These are phyloP conservation scores for Quillaja saponaria DNA, from an alignment of 306 rosid species.

Conservation along the genomic window DNA sequence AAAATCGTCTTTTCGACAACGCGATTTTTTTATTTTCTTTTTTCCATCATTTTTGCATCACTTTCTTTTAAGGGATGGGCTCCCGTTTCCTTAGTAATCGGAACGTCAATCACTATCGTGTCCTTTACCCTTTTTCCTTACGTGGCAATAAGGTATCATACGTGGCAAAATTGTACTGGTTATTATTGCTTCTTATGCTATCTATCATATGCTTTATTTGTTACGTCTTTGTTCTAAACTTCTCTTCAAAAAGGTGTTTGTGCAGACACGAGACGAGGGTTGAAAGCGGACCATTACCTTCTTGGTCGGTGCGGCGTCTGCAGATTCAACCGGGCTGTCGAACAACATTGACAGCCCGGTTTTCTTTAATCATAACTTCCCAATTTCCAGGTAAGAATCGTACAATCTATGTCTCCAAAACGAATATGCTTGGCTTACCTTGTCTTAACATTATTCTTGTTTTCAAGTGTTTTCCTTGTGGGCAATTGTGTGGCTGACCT, in stretches of 20 bases:
- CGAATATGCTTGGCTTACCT: conserved; percentile 42
- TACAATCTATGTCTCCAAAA: conserved; percentile 28
- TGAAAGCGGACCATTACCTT: background rate
- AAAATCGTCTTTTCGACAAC: no score
- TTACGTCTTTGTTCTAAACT: no score
- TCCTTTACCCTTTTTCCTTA: no score
- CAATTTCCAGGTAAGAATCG: conserved; percentile 47
- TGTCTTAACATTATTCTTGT: background rate
- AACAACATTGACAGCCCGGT: conserved; percentile 64
- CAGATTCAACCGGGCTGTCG: conserved; percentile 59
- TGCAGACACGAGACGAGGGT: background rate
- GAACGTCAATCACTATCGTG: no score
- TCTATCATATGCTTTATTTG: background rate
- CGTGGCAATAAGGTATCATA: background rate
- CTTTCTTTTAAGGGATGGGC: no score
- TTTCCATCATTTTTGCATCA: no score
- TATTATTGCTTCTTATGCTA: no score
- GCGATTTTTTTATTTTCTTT: no score
- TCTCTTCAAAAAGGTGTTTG: no score
- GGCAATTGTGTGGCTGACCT: conserved; percentile 10
- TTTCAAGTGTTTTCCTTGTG: conserved; percentile 42
- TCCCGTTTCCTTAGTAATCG: no score
- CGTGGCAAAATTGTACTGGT: conserved; percentile 20
- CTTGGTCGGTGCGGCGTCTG: conserved; percentile 18
- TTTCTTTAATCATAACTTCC: conserved; percentile 31